These are phyloP conservation scores for Asterochloris erici DNA, from an alignment of 139 green algal genomes.

Conservation along the genomic window DNA sequence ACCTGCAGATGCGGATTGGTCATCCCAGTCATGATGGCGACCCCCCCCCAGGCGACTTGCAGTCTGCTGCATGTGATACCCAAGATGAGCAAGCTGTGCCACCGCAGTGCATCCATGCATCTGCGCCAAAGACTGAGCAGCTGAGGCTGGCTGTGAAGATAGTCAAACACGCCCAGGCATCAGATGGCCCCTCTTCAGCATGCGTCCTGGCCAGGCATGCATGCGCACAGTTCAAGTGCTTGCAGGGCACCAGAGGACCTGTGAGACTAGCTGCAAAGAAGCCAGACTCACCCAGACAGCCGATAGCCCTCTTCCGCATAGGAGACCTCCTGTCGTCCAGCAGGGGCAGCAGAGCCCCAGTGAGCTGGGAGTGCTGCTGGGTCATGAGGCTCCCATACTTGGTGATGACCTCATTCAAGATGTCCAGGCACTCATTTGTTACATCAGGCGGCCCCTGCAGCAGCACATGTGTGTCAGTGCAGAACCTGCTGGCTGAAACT, in stretches of 20 bases:
- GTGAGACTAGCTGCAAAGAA: background rate
- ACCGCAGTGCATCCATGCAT: no score
- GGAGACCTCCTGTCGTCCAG: slow-evolving; percentile 57
- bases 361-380: slow-evolving; percentile 38
- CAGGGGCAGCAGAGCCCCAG: slow-evolving; percentile 53
- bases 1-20: background rate
- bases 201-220: no score
- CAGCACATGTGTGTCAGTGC: background rate
- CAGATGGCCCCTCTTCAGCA: no score
- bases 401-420: slow-evolving; percentile 62
- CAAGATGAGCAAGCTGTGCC: no score
- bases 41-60: background rate
- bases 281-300: slow-evolving; percentile 28
- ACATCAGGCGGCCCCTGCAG: slow-evolving; percentile 33
- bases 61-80: no score
- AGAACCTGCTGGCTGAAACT: background rate
- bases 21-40: background rate
- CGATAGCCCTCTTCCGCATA: slow-evolving; percentile 67
- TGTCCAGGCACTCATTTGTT: slow-evolving; percentile 63
- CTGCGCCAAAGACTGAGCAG: no score
- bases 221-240: no score
- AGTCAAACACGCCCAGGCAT: no score
- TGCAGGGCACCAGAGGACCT: no score
- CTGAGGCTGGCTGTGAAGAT: no score
- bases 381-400: slow-evolving; percentile 62